Evolutionary conservation across 345 rosid species (phyloP).

Genomic region (Eucalyptus brandiana): DNA sequence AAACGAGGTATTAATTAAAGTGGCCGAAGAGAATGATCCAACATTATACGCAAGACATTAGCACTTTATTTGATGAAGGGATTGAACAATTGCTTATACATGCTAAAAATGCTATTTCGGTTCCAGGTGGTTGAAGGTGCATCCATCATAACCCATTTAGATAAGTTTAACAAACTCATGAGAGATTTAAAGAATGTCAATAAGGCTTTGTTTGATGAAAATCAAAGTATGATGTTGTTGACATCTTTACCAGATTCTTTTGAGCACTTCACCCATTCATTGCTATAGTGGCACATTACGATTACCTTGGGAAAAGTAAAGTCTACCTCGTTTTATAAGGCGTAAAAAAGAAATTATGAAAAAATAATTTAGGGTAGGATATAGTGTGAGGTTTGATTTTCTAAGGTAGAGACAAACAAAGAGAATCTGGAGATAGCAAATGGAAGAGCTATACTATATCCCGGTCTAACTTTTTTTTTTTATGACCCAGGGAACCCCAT

Average conservation of each 20-base stretch:
- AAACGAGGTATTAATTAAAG: neutral
- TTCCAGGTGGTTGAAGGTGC: neutral
- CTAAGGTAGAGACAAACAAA: neutral
- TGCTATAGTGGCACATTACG: neutral
- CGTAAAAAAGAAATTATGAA: too few relatives aligned
- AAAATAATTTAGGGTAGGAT: neutral
- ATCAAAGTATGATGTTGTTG: neutral
- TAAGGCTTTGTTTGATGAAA: neutral
- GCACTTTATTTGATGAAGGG: neutral
- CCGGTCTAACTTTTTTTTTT: rapidly evolving
- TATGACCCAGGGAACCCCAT: too few relatives aligned
- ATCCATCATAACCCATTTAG: neutral
- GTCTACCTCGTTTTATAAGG: neutral
- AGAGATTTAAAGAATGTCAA: too few relatives aligned
- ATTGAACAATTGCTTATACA: neutral
- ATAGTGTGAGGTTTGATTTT: neutral
- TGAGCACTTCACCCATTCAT: neutral
- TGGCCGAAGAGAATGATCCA: neutral
- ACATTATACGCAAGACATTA: neutral
- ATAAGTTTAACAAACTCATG: neutral
- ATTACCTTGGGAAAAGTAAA: neutral
- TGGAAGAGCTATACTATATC: neutral
- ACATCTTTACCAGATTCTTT: neutral
- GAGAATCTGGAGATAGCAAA: neutral
- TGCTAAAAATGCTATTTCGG: neutral